Conservation (phyloP, 345 rosid species). For the Abelmoschus esculentus region DNA sequence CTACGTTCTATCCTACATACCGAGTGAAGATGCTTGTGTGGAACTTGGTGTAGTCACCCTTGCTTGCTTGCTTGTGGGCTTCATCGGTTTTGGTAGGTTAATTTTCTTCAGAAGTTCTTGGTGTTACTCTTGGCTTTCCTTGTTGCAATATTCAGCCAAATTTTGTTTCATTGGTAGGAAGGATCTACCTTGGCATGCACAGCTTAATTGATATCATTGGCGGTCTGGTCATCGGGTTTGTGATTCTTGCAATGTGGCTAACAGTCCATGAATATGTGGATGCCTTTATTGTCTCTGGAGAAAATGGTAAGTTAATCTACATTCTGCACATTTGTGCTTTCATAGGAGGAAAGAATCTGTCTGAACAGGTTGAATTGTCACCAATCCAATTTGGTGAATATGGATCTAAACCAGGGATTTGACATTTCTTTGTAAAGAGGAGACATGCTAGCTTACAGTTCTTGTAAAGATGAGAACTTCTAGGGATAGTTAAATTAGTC, state of each 20-base stretch:
- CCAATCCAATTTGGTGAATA: background rate
- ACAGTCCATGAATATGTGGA: slow-evolving; percentile 49
- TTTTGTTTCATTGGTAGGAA: slow-evolving; percentile 56
- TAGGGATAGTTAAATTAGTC: background rate
- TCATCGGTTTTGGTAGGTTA: slow-evolving; percentile 62
- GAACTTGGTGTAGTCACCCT: slow-evolving; percentile 48
- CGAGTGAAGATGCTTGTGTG: slow-evolving; percentile 25
- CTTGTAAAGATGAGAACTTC: slow-evolving; percentile 13
- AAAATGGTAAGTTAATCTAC: slow-evolving; percentile 49
- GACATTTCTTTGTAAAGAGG: background rate
- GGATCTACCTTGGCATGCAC: slow-evolving; percentile 99
- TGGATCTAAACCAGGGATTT: background rate
- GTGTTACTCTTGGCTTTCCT: slow-evolving; percentile 3
- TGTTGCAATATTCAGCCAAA: slow-evolving; percentile 7
- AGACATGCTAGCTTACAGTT: background rate
- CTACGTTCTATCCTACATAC: slow-evolving; percentile 6
- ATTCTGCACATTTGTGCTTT: background rate
- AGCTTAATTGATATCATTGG: slow-evolving; percentile 69
- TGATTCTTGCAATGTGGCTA: slow-evolving; percentile 70
- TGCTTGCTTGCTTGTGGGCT: slow-evolving; percentile 47
- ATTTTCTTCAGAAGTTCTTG: slow-evolving; percentile 11
- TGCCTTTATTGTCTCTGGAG: slow-evolving; percentile 59
- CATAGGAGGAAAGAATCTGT: slow-evolving; percentile 22
- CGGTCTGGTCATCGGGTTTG: slow-evolving; percentile 67
- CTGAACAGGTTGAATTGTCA: slow-evolving; percentile 6